Conservation (phyloP, 75 land plant species). For the Selaginella moellendorffii region DNA sequence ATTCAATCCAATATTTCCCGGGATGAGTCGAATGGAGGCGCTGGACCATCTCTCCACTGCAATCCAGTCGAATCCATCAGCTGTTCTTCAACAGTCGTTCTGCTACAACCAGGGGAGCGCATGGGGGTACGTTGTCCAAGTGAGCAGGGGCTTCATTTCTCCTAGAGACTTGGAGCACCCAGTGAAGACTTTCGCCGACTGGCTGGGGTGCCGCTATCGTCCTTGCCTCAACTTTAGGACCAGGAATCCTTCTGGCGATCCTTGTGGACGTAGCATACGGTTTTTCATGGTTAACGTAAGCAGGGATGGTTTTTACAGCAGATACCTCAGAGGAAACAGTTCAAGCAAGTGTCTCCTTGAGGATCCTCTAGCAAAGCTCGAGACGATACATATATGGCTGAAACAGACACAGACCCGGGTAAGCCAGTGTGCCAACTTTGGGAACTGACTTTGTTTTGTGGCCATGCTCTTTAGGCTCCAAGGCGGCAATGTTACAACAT, state of each 20-base stretch:
- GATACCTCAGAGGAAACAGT: background rate
- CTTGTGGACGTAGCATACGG: background rate
- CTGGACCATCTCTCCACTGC: too few relatives aligned
- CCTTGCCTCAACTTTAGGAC: background rate
- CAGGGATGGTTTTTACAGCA: background rate
- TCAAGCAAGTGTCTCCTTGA: background rate
- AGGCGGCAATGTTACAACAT: background rate
- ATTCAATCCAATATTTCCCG: too few relatives aligned
- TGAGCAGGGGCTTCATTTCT: too few relatives aligned
- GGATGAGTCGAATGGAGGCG: too few relatives aligned
- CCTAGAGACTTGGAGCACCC: background rate
- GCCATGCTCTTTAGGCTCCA: background rate
- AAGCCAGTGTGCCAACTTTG: background rate
- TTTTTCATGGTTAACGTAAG: background rate
- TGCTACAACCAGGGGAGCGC: too few relatives aligned
- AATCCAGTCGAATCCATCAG: too few relatives aligned
- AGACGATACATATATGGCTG: background rate
- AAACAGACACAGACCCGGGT: background rate
- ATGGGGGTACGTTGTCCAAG: too few relatives aligned
- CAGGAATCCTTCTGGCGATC: background rate
- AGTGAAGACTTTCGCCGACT: background rate
- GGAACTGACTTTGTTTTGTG: background rate
- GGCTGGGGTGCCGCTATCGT: background rate
- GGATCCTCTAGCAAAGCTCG: background rate
- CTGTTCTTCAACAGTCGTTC: too few relatives aligned